These are phyloP conservation scores for Benincasa hispida DNA, from an alignment of 306 rosid species.

Conservation along the genomic window DNA sequence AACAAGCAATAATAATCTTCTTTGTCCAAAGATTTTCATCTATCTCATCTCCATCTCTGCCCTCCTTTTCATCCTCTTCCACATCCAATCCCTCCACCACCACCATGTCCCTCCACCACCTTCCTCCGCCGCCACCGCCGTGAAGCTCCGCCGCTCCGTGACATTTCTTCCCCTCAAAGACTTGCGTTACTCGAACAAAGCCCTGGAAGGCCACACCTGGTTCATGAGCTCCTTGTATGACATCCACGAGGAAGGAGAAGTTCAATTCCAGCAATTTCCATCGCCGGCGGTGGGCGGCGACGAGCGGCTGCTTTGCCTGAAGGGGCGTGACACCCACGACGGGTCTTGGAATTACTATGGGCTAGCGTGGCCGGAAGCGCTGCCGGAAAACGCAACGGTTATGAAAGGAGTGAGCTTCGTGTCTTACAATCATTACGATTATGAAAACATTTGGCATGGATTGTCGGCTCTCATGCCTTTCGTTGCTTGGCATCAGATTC, in stretches of 20 bases:
- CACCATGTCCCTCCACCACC: background rate
- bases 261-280: constrained; percentile 60
- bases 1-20: background rate
- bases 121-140: background rate
- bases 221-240: constrained; percentile 68
- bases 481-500: constrained; percentile 45
- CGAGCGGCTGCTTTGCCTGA: constrained; percentile 37
- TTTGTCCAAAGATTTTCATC: constrained; percentile 24
- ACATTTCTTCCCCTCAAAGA: constrained; percentile 65
- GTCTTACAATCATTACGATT: constrained; percentile 55
- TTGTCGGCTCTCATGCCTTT: constrained; percentile 43
- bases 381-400: constrained; percentile 40
- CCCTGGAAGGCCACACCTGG: constrained; percentile 58
- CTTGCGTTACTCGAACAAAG: constrained; percentile 23
- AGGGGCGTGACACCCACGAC: constrained; percentile 42
- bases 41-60: constrained; percentile 22
- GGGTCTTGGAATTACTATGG: constrained; percentile 63
- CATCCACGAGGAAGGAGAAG: constrained; percentile 34
- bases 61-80: constrained; percentile 27
- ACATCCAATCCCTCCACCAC: constrained; percentile 20
- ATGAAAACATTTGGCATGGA: constrained; percentile 59
- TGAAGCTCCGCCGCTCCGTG: constrained; percentile 32
- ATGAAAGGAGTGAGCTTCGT: constrained; percentile 44
- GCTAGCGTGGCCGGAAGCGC: constrained; percentile 42
- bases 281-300: constrained; percentile 24